Evolutionary conservation across 169 alveolate species (phyloP).

Genomic region (Cyclospora cayetanensis): DNA sequence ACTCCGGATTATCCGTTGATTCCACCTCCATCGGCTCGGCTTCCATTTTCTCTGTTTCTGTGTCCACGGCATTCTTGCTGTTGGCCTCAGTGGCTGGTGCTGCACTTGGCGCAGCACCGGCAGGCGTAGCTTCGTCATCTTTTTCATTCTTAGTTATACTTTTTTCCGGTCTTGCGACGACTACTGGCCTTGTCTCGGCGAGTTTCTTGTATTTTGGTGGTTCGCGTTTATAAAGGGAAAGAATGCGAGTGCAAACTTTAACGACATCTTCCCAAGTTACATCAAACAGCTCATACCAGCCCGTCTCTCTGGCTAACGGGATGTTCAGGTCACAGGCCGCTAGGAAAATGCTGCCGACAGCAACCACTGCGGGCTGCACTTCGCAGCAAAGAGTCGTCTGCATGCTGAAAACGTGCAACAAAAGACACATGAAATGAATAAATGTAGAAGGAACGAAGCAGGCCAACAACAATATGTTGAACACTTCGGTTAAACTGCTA

Average conservation of each 20-base stretch:
- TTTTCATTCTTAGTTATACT: neutral
- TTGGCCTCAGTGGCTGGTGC: too few relatives aligned
- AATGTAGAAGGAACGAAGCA: neutral
- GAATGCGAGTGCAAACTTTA: constrained; percentile 78
- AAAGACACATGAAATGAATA: neutral
- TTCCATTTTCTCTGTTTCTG: too few relatives aligned
- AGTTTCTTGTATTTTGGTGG: constrained; percentile 61
- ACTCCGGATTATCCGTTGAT: too few relatives aligned
- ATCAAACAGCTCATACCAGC: constrained; percentile 80
- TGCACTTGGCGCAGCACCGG: neutral
- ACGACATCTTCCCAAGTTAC: constrained; percentile 81
- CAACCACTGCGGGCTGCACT: constrained; percentile 81
- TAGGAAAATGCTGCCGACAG: constrained; percentile 81
- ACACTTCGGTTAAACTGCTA: too few relatives aligned
- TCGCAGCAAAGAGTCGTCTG: constrained; percentile 82
- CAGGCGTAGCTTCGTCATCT: neutral
- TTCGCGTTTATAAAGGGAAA: constrained; percentile 73
- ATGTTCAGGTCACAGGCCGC: constrained; percentile 80
- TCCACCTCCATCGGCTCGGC: too few relatives aligned
- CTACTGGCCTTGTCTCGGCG: constrained; percentile 47
- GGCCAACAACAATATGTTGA: too few relatives aligned
- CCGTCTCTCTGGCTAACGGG: constrained; percentile 79
- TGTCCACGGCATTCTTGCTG: too few relatives aligned
- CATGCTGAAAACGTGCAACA: constrained; percentile 77
- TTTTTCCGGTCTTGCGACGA: neutral